Conservation (phyloP, 2,329 filamentous ascomycete species). For the Xylariaceae sp. region DNA sequence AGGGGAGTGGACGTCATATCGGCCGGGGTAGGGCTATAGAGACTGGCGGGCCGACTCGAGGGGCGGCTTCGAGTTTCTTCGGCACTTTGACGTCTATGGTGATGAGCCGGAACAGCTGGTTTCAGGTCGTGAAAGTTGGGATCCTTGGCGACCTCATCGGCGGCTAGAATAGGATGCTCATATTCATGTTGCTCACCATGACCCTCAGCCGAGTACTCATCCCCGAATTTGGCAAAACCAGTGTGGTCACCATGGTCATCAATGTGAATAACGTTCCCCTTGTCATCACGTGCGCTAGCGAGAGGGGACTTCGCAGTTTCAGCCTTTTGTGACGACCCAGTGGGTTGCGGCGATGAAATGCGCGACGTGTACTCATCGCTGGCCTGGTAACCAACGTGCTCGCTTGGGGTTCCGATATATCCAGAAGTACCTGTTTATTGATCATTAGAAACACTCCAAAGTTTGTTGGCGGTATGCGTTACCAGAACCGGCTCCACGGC, state of each 20-base stretch:
- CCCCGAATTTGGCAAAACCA: slow-evolving; percentile 41
- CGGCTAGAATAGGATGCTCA: slow-evolving; percentile 77
- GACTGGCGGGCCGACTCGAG: slow-evolving; percentile 59
- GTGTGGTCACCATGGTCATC: slow-evolving; percentile 57
- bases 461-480: slow-evolving; percentile 32
- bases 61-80: slow-evolving; percentile 59
- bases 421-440: slow-evolving; percentile 58
- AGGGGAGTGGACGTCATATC: slow-evolving; percentile 65
- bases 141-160: slow-evolving; percentile 79
- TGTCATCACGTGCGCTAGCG: slow-evolving; percentile 38
- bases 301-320: slow-evolving; percentile 29
- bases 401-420: slow-evolving; percentile 72
- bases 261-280: slow-evolving; percentile 69
- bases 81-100: slow-evolving; percentile 58
- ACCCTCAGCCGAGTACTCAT: slow-evolving; percentile 47
- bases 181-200: slow-evolving; percentile 57
- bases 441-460: slow-evolving; percentile 32
- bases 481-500: slow-evolving; percentile 49
- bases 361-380: slow-evolving; percentile 79
- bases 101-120: slow-evolving; percentile 75
- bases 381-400: slow-evolving; percentile 85
- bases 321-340: slow-evolving; percentile 40
- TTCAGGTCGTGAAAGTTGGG: slow-evolving; percentile 64
- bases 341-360: slow-evolving; percentile 63
- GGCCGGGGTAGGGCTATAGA: slow-evolving; percentile 53